Conservation (phyloP, 805 yeast genomes). For the Myxozyma sirexii region DNA sequence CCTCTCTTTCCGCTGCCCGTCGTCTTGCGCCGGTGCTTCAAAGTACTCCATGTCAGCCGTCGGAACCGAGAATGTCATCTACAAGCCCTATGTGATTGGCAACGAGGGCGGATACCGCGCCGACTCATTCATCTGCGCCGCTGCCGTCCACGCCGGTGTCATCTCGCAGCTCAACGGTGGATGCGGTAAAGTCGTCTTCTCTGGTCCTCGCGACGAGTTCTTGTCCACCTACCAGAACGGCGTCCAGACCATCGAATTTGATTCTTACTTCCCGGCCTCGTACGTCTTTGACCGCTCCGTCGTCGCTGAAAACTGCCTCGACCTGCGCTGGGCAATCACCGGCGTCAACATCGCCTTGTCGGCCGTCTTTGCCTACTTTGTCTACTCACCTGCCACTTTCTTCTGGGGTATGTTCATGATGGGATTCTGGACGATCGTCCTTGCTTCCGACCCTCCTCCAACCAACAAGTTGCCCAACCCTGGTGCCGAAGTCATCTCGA, state of each 20-base stretch:
- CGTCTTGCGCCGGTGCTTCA: conserved; percentile 77
- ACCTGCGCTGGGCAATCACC: conserved; percentile 64
- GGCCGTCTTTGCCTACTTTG: conserved; percentile 44
- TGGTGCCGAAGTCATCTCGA: conserved; percentile 64
- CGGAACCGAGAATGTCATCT: conserved; percentile 68
- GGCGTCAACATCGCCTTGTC: conserved; percentile 64
- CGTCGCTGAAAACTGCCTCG: conserved; percentile 59
- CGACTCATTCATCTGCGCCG: conserved; percentile 86
- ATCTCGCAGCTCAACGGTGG: conserved; percentile 78
- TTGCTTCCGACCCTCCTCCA: conserved; percentile 80
- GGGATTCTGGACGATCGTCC: conserved; percentile 81
- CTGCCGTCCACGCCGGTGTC: conserved; percentile 85
- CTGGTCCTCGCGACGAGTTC: conserved; percentile 57
- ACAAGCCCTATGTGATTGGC: conserved; percentile 74
- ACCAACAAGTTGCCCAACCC: conserved; percentile 57
- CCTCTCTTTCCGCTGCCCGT: conserved; percentile 77
- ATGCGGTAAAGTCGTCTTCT: conserved; percentile 63
- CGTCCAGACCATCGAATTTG: conserved; percentile 58
- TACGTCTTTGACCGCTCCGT: conserved; percentile 56
- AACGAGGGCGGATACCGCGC: conserved; percentile 77
- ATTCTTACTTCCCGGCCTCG: conserved; percentile 74
- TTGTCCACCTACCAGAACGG: conserved; percentile 54
- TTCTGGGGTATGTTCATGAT: conserved; percentile 64
- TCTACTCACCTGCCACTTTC: conserved; percentile 57
- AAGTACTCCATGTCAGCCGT: conserved; percentile 77